These are phyloP conservation scores for Ciborinia camelliae DNA, from an alignment of 2,329 filamentous ascomycete genomes.

Conservation along the genomic window DNA sequence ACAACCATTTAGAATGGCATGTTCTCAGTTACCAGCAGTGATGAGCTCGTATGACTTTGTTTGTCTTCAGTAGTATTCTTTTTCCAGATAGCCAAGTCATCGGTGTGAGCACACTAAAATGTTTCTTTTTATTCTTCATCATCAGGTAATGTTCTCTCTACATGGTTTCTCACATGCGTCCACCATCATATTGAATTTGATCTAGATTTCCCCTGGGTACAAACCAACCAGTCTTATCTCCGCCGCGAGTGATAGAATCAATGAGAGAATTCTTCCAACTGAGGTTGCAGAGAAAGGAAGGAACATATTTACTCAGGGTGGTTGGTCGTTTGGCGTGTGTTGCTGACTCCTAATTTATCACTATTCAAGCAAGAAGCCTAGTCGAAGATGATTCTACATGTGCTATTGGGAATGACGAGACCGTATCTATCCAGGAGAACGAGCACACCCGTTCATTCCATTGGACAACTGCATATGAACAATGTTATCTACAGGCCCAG, in stretches of 20 bases:
- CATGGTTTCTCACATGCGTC: neutral
- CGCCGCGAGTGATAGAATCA: neutral
- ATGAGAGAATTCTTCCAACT: neutral
- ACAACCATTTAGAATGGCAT: no score
- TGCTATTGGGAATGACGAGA: neutral
- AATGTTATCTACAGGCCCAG: neutral
- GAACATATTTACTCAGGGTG: no score
- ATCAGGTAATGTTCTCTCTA: neutral
- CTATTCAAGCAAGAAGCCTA: neutral
- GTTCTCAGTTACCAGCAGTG: neutral
- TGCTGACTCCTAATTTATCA: neutral
- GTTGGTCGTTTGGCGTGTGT: neutral
- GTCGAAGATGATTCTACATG: neutral
- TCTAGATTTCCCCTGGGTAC: neutral
- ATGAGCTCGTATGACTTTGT: neutral
- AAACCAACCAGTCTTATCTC: neutral
- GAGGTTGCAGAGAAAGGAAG: neutral
- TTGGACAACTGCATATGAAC: neutral
- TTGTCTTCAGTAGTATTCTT: neutral
- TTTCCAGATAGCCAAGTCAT: neutral
- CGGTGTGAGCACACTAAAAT: neutral
- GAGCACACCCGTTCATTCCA: neutral
- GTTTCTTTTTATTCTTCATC: neutral
- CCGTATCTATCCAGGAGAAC: neutral
- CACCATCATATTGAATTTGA: neutral